Evolutionary conservation across 306 rosid genomes (phyloP).

Genomic region (Phaseolus lunatus): DNA sequence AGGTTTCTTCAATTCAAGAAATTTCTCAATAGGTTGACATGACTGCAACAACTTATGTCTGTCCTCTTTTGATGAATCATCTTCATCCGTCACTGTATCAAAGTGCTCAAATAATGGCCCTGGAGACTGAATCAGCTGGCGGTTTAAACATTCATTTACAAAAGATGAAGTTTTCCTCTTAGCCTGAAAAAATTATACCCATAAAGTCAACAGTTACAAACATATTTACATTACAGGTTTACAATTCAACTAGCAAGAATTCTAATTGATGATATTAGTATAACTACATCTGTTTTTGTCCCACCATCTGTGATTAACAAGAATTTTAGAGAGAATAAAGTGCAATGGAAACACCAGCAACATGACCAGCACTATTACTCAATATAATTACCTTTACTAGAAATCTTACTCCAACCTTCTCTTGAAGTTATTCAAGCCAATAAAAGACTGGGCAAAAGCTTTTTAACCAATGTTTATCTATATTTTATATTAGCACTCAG

Average conservation of each 20-base stretch:
- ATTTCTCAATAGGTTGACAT: slow-evolving; percentile 77
- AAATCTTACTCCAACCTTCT: not conserved
- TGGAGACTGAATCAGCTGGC: slow-evolving; percentile 62
- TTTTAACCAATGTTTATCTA: not conserved
- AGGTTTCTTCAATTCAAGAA: slow-evolving; percentile 66
- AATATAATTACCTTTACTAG: not conserved
- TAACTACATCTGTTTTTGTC: slow-evolving; percentile 17
- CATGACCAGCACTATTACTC: slow-evolving; percentile 2
- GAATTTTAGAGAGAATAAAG: slow-evolving; percentile 24
- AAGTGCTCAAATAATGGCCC: slow-evolving; percentile 61
- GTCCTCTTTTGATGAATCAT: slow-evolving; percentile 55
- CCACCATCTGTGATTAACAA: not conserved
- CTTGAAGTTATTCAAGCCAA: not conserved
- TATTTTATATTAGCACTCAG: not conserved
- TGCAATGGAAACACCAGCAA: slow-evolving; percentile 19
- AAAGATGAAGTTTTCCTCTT: slow-evolving; percentile 77
- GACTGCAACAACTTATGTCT: slow-evolving; percentile 60
- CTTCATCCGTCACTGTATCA: slow-evolving; percentile 47
- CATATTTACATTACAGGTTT: not conserved
- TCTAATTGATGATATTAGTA: slow-evolving; percentile 35
- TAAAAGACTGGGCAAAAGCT: not conserved
- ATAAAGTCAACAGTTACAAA: slow-evolving; percentile 17
- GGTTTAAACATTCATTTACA: slow-evolving; percentile 51
- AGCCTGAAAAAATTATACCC: slow-evolving; percentile 59
- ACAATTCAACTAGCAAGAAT: slow-evolving; percentile 29